Evolutionary conservation across 768 basidiomycete genomes (phyloP), one percentile per base, ranked within the genome.

Genomic region (Albatrellus ellisii): DNA sequence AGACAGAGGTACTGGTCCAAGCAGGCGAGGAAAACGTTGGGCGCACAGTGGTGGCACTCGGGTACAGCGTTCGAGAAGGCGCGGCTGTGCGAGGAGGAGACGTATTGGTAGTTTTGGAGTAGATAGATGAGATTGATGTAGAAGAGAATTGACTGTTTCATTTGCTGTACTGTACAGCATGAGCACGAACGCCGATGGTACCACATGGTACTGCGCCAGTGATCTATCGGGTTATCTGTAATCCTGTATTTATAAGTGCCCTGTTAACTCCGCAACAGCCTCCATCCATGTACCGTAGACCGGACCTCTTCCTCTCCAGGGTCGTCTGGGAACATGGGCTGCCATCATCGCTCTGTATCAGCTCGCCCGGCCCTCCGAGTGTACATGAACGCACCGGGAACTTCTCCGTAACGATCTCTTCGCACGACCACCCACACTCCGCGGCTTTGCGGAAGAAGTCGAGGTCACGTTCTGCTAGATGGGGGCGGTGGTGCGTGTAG

Each of bases 311-410:
- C 79, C 41, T 84, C 83, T 7, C 90, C 91, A 1, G 74, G 61
- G 61, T 95, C 91, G 4, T 89, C 76, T 0, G 80, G 81, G 52
- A 94, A 94, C 91, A 94, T 94, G 1, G 81, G 78, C 83, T 88
- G 46, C 2, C 45, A 28, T 46, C 17, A 26, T 14, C 4, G 4
- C 2, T 8, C n/a, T 14, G 15, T 2, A 20, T 42, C 22, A 34
- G 29, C 2, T 36, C 24, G 7, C 33, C 29, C 20, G 2, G 8
- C 14, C n/a, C 12, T 22, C 21, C 29, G 24, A 24, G 26, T n/a
- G 44, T 34, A 40, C 6, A 6, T 33, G 26, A n/a, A 59, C 75
- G 28, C 42, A 83, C 85, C 22, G 77, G 68, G 49, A 75, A 83
- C 44, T 59, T 72, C 51, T 72, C 68, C 3, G 69, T 75, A 4